These are phyloP conservation scores for Stramenopiles sp. DNA, from an alignment of 352 stramenopile species.

Conservation along the genomic window DNA sequence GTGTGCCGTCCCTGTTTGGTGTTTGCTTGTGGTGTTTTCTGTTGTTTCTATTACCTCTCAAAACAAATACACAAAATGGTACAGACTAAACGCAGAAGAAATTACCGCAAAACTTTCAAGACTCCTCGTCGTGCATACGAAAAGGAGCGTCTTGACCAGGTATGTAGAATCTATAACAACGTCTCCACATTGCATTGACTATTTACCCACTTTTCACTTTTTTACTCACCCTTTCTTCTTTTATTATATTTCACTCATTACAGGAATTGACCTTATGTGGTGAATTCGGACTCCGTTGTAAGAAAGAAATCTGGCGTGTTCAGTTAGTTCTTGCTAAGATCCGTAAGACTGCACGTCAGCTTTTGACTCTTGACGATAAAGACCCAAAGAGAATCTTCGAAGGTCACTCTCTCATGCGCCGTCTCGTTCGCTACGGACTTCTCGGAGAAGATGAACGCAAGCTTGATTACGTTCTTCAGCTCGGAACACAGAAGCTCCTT, in stretches of 20 bases:
- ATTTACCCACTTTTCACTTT: too few relatives aligned
- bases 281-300: conserved; percentile 96
- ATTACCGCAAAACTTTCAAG: conserved; percentile 68
- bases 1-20: too few relatives aligned
- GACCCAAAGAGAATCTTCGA: conserved; percentile 96
- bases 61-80: too few relatives aligned
- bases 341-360: conserved; percentile 79
- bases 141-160: conserved; percentile 62
- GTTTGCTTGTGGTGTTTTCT: too few relatives aligned
- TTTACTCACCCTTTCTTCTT: too few relatives aligned
- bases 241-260: too few relatives aligned
- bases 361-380: conserved; percentile 86
- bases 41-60: too few relatives aligned
- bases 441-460: conserved; percentile 76
- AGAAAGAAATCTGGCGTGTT: conserved; percentile 97
- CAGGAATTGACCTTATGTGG: conserved; percentile 91
- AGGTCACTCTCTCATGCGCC: conserved; percentile 72
- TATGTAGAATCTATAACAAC: too few relatives aligned
- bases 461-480: conserved; percentile 83
- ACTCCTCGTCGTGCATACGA: conserved; percentile 91
- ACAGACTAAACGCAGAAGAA: too few relatives aligned
- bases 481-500: conserved; percentile 93
- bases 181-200: too few relatives aligned
- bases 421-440: conserved; percentile 79
- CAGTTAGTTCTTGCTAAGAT: conserved; percentile 96